phyloP scores from a whole-genome alignment of 2,329 filamentous ascomycete species.

The Claviceps spartinae region DNA sequence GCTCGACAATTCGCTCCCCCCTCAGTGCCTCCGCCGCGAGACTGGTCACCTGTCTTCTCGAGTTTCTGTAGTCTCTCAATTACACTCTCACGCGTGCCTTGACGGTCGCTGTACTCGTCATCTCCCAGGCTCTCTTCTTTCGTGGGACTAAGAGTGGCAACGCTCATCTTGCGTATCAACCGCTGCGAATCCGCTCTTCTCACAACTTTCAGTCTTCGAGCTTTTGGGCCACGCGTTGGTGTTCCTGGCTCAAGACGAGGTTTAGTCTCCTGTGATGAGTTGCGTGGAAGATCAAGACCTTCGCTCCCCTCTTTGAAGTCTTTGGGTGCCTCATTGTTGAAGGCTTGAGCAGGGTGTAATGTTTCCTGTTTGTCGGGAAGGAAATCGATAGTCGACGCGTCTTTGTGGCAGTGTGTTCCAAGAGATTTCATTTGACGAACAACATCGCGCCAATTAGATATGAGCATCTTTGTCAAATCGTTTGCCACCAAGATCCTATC shows the following conservation, averaged over 20 bases:
- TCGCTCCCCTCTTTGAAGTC: neutral
- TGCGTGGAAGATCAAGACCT: neutral
- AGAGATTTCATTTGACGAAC: slow-evolving; percentile 45
- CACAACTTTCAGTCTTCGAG: slow-evolving; percentile 11
- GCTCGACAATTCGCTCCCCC: neutral
- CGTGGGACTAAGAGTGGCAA: slow-evolving; percentile 18
- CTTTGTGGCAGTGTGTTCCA: slow-evolving; percentile 14
- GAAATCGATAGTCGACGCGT: slow-evolving; percentile 8
- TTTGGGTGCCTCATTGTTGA: neutral
- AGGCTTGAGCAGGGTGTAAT: neutral
- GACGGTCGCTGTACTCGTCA: slow-evolving; percentile 4
- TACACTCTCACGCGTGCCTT: neutral
- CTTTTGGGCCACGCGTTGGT: slow-evolving; percentile 14
- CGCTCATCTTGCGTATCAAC: slow-evolving; percentile 12
- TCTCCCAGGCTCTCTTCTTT: slow-evolving; percentile 16
- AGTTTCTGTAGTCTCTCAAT: slow-evolving; percentile 2
- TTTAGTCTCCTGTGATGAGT: slow-evolving; percentile 9
- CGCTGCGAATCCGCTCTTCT: slow-evolving; percentile 12
- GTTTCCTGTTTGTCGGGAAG: slow-evolving; percentile 3
- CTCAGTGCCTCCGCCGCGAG: neutral
- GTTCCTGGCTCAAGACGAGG: slow-evolving; percentile 25
- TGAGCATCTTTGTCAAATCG: slow-evolving; percentile 49
- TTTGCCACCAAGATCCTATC: slow-evolving; percentile 47
- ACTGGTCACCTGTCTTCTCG: neutral
- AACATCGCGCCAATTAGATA: slow-evolving; percentile 51